A percentile compares a stretch with the other conserved stretches of the same genome.
These are phyloP conservation scores for Lachnellula occidentalis DNA, from an alignment of 2,329 filamentous ascomycete genomes.

Conservation along the genomic window DNA sequence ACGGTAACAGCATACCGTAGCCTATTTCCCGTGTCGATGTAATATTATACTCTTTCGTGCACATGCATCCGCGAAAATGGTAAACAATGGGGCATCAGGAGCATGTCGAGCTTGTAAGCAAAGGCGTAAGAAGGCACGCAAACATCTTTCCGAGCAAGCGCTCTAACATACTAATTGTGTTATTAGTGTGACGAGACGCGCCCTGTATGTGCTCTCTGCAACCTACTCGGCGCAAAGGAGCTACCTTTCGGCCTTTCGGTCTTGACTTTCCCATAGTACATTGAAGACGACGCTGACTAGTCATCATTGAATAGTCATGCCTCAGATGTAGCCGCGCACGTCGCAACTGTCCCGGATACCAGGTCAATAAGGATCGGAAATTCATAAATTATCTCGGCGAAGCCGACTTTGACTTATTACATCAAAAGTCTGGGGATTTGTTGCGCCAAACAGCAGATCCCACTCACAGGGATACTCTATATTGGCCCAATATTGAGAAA, in stretches of 20 bases:
- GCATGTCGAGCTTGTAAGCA: neutral
- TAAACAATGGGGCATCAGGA: neutral
- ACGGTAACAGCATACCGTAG: no score
- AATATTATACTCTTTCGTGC: no score
- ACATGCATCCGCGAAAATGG: neutral
- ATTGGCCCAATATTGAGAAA: neutral
- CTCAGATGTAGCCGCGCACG: neutral
- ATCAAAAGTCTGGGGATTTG: no score
- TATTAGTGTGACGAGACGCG: neutral
- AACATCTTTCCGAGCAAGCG: neutral
- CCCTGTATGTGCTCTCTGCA: neutral
- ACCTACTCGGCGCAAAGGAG: neutral
- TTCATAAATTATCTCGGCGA: neutral
- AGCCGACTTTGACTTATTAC: neutral
- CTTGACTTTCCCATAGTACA: neutral
- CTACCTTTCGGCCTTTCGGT: no score
- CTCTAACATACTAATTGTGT: neutral
- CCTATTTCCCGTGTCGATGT: no score
- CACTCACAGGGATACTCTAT: neutral
- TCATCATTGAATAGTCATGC: neutral
- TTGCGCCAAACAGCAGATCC: neutral
- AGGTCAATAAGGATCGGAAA: neutral
- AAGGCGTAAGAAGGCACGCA: neutral
- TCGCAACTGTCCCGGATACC: neutral
- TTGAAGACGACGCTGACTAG: neutral